A percentile compares a stretch with the other conserved stretches of the same genome.
Conservation (phyloP, 768 basidiomycete genomes). For the Lentinula boryana region DNA sequence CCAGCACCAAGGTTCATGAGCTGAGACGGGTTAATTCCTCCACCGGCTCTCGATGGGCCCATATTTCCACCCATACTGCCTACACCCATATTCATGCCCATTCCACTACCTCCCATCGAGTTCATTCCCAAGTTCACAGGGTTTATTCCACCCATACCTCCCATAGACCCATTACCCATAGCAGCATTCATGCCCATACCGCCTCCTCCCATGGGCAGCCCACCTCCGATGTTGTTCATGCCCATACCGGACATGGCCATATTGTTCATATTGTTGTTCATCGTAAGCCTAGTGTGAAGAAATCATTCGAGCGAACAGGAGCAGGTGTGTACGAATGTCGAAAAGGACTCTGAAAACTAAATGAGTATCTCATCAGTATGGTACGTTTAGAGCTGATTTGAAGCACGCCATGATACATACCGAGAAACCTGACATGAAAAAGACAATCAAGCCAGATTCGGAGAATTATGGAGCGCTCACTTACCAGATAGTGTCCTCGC, state of each 20-base stretch:
- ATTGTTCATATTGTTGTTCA: constrained; percentile 7
- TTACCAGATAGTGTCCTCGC: neutral
- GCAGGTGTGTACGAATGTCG: neutral
- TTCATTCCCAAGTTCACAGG: constrained; percentile 4
- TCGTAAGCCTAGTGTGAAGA: neutral
- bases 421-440: neutral
- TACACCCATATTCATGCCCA: constrained; percentile 2
- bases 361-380: neutral
- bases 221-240: neutral
- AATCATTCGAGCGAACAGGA: neutral
- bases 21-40: constrained; percentile 6
- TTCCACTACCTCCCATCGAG: neutral
- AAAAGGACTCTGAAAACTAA: neutral
- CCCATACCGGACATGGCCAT: constrained; percentile 3
- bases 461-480: neutral
- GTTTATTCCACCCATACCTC: constrained; percentile 2
- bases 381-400: neutral
- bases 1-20: constrained; percentile 1
- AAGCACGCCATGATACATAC: neutral
- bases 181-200: neutral
- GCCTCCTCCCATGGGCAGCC: neutral
- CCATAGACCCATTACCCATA: neutral
- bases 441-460: neutral
- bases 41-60: neutral
- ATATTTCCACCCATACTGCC: constrained; percentile 3